These are phyloP conservation scores for Tetrahymena elliotti DNA, from an alignment of 73 alveolate species.

Conservation along the genomic window DNA sequence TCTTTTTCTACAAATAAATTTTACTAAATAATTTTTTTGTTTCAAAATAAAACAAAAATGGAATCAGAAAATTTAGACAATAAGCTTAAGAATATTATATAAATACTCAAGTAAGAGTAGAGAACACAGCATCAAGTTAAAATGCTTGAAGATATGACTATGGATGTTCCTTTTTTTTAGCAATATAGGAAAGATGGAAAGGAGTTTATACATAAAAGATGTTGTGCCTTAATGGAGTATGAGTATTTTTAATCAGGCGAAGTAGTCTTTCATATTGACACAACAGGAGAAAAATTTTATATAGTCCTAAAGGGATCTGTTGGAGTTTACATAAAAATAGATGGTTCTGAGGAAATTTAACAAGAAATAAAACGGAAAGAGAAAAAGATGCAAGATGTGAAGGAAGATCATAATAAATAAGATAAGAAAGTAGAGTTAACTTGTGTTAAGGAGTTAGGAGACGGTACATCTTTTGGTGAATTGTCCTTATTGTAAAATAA, in stretches of 20 bases:
- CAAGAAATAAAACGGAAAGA: neutral
- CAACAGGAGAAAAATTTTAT: slow-evolving; percentile 35
- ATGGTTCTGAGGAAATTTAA: neutral
- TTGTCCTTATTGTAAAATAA: slow-evolving; percentile 4
- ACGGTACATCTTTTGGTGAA: slow-evolving; percentile 28
- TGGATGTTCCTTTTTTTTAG: neutral
- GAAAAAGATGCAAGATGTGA: neutral
- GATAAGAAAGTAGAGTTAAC: slow-evolving; percentile 1
- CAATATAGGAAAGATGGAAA: neutral
- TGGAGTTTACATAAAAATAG: slow-evolving; percentile 14
- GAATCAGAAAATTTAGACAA: neutral
- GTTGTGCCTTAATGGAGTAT: slow-evolving; percentile 12
- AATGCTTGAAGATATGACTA: neutral
- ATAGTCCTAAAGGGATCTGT: slow-evolving; percentile 17
- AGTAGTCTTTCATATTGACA: neutral
- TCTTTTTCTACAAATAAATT: neutral
- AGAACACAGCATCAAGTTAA: neutral
- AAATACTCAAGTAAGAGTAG: neutral
- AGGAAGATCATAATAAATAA: neutral
- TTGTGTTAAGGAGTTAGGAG: slow-evolving; percentile 1
- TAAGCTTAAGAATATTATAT: neutral
- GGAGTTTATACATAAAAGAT: neutral
- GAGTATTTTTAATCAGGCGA: slow-evolving; percentile 7
- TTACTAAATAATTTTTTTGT: too few species aligned
- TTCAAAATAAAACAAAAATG: neutral